Percentiles rank a stretch among this genome's conserved stretches.
These are phyloP conservation scores for Rhodamnia argentea DNA, from an alignment of 345 rosid genomes.

Conservation along the genomic window DNA sequence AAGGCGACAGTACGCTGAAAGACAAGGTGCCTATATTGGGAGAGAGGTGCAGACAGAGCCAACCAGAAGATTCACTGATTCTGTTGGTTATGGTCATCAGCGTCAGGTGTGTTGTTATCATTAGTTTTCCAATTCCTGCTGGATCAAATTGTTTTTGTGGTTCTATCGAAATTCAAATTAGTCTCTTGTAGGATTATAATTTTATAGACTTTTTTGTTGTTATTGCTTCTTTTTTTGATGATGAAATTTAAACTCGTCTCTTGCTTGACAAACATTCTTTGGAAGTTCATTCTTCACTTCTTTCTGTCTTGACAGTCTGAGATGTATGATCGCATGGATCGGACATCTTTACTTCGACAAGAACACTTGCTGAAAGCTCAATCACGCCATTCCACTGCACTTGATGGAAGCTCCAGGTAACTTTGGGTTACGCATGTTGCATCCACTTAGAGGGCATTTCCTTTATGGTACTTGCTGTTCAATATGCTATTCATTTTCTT, in stretches of 20 bases:
- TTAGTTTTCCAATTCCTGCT: not conserved
- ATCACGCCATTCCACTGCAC: slow-evolving; percentile 56
- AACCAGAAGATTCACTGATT: slow-evolving; percentile 55
- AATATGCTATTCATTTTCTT: not conserved
- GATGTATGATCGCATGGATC: slow-evolving; percentile 68
- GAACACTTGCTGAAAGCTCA: slow-evolving; percentile 74
- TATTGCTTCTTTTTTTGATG: not conserved
- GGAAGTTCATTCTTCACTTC: not conserved
- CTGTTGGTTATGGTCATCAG: slow-evolving; percentile 58
- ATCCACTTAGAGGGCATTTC: not conserved
- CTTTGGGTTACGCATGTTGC: slow-evolving; percentile 4
- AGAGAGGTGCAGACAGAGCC: slow-evolving; percentile 73
- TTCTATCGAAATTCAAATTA: not conserved
- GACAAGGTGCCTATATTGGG: slow-evolving; percentile 52
- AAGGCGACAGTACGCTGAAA: slow-evolving; percentile 67
- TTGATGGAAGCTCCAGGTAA: slow-evolving; percentile 77
- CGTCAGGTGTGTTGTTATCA: slow-evolving; percentile 47
- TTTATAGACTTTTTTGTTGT: not conserved
- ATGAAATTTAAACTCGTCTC: not conserved
- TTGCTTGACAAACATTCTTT: not conserved
- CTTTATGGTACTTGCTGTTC: not conserved
- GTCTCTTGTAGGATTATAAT: not conserved
- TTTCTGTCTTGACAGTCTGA: slow-evolving; percentile 38
- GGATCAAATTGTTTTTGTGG: not conserved
- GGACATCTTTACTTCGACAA: slow-evolving; percentile 69